Base-by-base conservation (phyloP, 2,329 filamentous ascomycete genomes). In the Metarhizium sp. region DNA sequence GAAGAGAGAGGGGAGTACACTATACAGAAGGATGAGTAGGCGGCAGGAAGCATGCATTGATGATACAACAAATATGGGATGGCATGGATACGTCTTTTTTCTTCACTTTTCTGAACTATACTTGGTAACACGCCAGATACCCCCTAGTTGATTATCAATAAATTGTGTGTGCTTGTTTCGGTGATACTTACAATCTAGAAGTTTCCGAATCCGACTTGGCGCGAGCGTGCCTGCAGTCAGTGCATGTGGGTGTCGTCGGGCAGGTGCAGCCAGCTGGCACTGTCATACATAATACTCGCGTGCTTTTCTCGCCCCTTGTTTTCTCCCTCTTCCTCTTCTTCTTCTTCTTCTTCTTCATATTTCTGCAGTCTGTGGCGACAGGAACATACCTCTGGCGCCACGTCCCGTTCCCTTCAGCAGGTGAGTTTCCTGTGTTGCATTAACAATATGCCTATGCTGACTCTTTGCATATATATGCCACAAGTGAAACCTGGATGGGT, bases 61-160 rank as follows among this genome's bases (percentile, higher is more conserved):
- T 48, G 45, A 48, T 48, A 11, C 6, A 48, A 48, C 18, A 48
- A 6, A 48, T 4, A 48, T 45, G 42, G 42, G 42, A 45, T 25
- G 45, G 20, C 20, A 25, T 36, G 25, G 14, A 46, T 52, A 18
- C 6, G 11, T 47, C 29, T 34, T 20, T 47, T 34, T 49, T 48
- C 16, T 49, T 2, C 8, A 38, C 48, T 16, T 30, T 48, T 48
- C 45, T 48, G 25, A 48, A 48, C 45, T 48, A 30, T 48, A 20
- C 20, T 48, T 48, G 45, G 45, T 10, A 49, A 49, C 14, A 42
- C 13, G 20, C 45, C 34, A 53, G 45, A 53, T 53, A 53, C 52
- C 51, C 32, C 36, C 25, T 30, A 11, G 18, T 49, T 40, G 13
- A 53, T 40, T 32, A 48, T 40, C n/a, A 53, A 49, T 53, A 38